phyloP scores from a whole-genome alignment of 495 filamentous ascomycete genomes.

The Parathielavia hyrcaniae region DNA sequence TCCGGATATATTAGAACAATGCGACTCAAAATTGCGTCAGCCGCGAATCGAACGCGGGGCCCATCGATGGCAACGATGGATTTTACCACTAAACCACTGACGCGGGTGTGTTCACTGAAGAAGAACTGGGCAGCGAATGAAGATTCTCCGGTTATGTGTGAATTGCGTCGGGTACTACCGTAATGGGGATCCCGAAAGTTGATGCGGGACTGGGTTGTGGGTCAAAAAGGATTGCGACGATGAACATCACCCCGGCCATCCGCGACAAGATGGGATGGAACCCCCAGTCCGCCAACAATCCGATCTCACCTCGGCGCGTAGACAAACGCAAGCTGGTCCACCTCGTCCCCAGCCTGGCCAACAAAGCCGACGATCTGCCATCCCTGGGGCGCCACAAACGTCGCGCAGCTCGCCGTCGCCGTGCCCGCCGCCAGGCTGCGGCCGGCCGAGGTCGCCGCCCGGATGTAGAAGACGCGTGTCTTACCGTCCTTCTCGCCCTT shows the following conservation, averaged over 20 bases:
- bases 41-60: slow-evolving; percentile 49
- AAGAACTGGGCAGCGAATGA: not conserved
- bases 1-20: no score
- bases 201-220: no score
- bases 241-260: no score
- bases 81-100: slow-evolving; percentile 50
- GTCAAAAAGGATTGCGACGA: no score
- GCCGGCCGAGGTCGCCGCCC: slow-evolving; percentile 48
- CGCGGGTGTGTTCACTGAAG: not conserved
- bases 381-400: slow-evolving; percentile 45
- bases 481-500: slow-evolving; percentile 43
- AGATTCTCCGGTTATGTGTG: not conserved
- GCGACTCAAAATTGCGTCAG: slow-evolving; percentile 36
- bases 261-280: no score
- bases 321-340: slow-evolving; percentile 55
- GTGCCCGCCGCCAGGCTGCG: slow-evolving; percentile 45
- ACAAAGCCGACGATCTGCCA: slow-evolving; percentile 54
- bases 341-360: slow-evolving; percentile 52
- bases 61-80: slow-evolving; percentile 51
- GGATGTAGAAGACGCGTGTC: slow-evolving; percentile 53
- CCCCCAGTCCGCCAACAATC: no score
- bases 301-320: slow-evolving; percentile 38
- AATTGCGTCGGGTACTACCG: not conserved
- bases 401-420: slow-evolving; percentile 45
- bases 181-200: no score